Percentiles rank a stretch among this genome's conserved stretches.
phyloP scores from a whole-genome alignment of 2,329 filamentous ascomycete species.

The Chaetomium olivaceum region DNA sequence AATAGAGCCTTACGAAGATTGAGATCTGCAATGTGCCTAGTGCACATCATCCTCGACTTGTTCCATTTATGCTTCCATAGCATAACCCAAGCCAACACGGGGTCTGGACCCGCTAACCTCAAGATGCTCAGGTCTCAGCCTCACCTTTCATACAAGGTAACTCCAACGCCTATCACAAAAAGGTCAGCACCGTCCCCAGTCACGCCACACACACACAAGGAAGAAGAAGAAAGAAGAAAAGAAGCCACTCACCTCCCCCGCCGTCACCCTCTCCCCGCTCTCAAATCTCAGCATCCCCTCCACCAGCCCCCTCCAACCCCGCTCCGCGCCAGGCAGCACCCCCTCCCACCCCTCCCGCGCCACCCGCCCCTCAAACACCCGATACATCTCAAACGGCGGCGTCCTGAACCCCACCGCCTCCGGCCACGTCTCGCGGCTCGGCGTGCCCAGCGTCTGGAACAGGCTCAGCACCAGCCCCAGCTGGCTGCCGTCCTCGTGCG shows the following conservation, averaged over 20 bases:
- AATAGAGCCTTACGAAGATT: not conserved
- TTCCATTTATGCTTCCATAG: not conserved
- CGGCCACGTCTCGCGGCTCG: constrained; percentile 78
- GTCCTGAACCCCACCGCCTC: constrained; percentile 67
- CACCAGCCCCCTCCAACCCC: constrained; percentile 65
- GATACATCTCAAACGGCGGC: constrained; percentile 90
- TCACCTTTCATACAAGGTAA: constrained; percentile 18
- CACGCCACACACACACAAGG: not conserved
- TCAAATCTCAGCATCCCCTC: constrained; percentile 71
- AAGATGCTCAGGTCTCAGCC: not conserved
- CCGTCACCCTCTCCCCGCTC: constrained; percentile 62
- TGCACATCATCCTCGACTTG: not conserved
- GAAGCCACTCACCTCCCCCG: constrained; percentile 41
- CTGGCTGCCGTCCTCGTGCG: constrained; percentile 82
- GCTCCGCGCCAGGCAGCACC: constrained; percentile 63
- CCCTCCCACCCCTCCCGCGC: constrained; percentile 65
- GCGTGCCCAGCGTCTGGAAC: constrained; percentile 88
- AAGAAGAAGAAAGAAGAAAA: not conserved
- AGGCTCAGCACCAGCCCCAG: constrained; percentile 88
- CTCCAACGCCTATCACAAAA: constrained; percentile 15
- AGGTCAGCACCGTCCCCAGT: constrained; percentile 9
- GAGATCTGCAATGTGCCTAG: not conserved
- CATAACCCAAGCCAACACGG: no score
- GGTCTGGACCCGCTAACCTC: not conserved
- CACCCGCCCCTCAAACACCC: constrained; percentile 64